Evolutionary conservation across 176 grass and related monocot species (phyloP), one percentile per base, ranked within the genome.

Genomic region (Bolboschoenus planiculmis): DNA sequence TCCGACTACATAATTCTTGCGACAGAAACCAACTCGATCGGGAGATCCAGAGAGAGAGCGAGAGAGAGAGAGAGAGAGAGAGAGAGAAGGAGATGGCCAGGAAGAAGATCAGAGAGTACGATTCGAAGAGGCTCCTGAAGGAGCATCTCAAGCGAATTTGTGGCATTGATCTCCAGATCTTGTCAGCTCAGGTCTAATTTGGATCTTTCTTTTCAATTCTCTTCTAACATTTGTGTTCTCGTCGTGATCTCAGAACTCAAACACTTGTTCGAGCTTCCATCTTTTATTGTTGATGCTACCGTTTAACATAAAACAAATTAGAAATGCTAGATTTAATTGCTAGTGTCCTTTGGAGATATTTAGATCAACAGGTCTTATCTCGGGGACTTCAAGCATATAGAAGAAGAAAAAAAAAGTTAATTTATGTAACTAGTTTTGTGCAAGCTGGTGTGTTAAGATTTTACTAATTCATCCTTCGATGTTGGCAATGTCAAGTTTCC

Each of bases 91-190:
- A 36, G 8, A 89, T 89, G 87, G 87, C 87, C 3, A 81, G 87
- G 33, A 89, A 89, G 87, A 89, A 89, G 87, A 89, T 89, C 68
- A 80, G 87, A 24, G 87, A 89, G 78, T 89, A 89, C 84, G 87
- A 89, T 36, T 89, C 87, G 18, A 89, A 89, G 87, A 71, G 87
- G 33, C 84, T 89, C 30, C 64, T 89, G 59, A 89, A 86, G 75
- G 78, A 78, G 44, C 87, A 89, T 54, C 79, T 89, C 68, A 89
- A 86, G 84, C 87, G 87, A 11, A 58, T 86, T 74, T 84, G 59
- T 33, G 83, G 83, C 35, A 83, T 86, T 51, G 87, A 89, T 81
- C 84, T 89, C 67, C 83, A 82, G 79, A 86, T 83, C 71, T 55
- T 50, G 48, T 89, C 87, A 18, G 87, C 79, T 23, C 87, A 89